Percentiles rank a stretch among this genome's conserved stretches.
These are phyloP conservation scores for Ceratocystis cubensis DNA, from an alignment of 2,329 filamentous ascomycete species.

Conservation along the genomic window DNA sequence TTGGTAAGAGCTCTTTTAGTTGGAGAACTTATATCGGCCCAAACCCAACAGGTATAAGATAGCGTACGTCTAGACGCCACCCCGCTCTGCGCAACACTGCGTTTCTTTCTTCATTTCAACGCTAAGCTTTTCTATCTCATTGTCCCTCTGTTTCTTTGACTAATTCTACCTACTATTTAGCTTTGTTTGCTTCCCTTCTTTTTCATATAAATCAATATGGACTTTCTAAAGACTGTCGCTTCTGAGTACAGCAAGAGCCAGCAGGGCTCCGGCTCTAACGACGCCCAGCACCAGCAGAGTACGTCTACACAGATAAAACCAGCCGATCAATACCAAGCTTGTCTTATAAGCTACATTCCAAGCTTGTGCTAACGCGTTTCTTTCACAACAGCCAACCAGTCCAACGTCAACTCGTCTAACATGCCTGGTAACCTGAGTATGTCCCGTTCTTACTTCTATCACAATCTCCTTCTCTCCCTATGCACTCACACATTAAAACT, in stretches of 20 bases:
- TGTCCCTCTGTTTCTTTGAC: neutral
- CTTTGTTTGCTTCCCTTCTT: neutral
- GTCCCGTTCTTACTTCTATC: neutral
- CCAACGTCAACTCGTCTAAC: slow-evolving; percentile 7
- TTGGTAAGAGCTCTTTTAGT: slow-evolving; percentile 4
- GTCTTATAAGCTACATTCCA: neutral
- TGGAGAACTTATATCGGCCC: neutral
- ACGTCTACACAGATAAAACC: neutral
- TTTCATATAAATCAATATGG: slow-evolving; percentile 9
- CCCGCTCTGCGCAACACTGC: neutral
- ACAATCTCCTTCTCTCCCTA: neutral
- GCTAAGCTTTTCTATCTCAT: neutral
- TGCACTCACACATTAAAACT: slow-evolving; percentile 7
- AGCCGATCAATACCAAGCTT: neutral
- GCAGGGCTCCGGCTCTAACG: slow-evolving; percentile 9
- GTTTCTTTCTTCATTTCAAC: neutral
- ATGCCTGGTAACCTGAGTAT: slow-evolving; percentile 18
- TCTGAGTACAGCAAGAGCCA: slow-evolving; percentile 19
- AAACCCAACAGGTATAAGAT: neutral
- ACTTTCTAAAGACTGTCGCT: slow-evolving; percentile 20
- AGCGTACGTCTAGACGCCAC: neutral
- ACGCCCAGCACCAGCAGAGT: slow-evolving; percentile 6
- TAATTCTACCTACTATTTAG: neutral
- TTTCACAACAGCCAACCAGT: neutral
- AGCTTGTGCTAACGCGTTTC: neutral